Evolutionary conservation across 2,329 filamentous ascomycete genomes (phyloP), one percentile per base, ranked within the genome.

Genomic region (Mycosphaerella sp.): DNA sequence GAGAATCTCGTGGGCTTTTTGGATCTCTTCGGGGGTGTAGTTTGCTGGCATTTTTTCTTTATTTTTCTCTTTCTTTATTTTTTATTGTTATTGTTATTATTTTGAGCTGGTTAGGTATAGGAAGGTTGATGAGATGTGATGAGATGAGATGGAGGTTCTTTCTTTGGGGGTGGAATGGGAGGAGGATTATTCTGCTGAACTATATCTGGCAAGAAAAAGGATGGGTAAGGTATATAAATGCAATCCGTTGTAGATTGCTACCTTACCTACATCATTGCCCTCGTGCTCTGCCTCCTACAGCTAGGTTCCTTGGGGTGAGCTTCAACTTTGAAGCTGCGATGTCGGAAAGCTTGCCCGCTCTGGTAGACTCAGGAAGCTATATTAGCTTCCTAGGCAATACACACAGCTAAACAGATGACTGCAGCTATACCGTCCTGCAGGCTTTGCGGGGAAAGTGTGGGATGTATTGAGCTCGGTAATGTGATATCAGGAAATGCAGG

Each of bases 1-100:
- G 44, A 84, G 74, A 46, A 77, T 70, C 61, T 80, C 76, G 70
- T 83, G 75, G 14, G 69, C 69, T 47, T 69, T 61, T 49, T 64
- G 57, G 54, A 70, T 57, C 49, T 69, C 66, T 55, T 66, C 64
- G 45, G 61, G 53, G 36, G 55, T 59, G 56, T 65, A 62, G 29
- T 55, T 53, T 36, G 55, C 47, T 14, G 59, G 44, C 63, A 64
- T 65, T 36, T 9, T 58, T 26, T 45, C 47, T 51, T 43, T 21
- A 48, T n/a, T 42, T 29, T 3, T 26, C 46, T 32, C 10, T 21
- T n/a, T 3, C 23, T 17, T 17, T 17, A 1, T 17, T 17, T 17
- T 17, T 17, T 17, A 17, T 17, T 17, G 14, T 17, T 1, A 17
- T 17, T 17, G 14, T 17, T 17, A 17, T 17, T 17, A 17, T 17